Percentiles rank a stretch among this genome's conserved stretches.
Conservation (phyloP, 2,329 filamentous ascomycete genomes). For the Aspergillus caelatus region DNA sequence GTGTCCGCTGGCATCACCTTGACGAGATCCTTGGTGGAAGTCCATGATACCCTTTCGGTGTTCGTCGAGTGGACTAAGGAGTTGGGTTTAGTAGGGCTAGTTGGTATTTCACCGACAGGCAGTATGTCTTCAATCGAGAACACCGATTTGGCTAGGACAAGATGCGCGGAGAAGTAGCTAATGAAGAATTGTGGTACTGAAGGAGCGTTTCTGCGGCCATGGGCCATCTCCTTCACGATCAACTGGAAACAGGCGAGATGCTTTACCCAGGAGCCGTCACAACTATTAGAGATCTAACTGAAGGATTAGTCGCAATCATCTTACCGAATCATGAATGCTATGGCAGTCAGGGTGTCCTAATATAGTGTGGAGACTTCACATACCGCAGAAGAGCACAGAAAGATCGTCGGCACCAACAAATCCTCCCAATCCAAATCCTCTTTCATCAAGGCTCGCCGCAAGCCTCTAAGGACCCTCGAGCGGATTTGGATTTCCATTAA, state of each 20-base stretch:
- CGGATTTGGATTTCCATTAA: not conserved
- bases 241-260: slow-evolving; percentile 11
- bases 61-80: not conserved
- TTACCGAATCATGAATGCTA: not conserved
- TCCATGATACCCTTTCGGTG: not conserved
- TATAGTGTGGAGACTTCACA: not conserved
- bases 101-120: not conserved
- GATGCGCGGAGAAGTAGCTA: not conserved
- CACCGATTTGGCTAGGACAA: not conserved
- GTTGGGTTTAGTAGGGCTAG: not conserved
- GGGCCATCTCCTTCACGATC: slow-evolving; percentile 4
- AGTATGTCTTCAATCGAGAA: not conserved
- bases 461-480: slow-evolving; percentile 4
- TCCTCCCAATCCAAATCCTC: slow-evolving; percentile 5
- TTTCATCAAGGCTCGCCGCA: slow-evolving; percentile 4
- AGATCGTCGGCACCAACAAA: slow-evolving; percentile 9
- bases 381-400: slow-evolving; percentile 8
- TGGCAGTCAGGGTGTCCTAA: not conserved
- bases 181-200: not conserved
- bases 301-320: not conserved
- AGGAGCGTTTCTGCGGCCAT: not conserved
- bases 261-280: slow-evolving; percentile 7
- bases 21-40: not conserved
- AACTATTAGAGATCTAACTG: slow-evolving; percentile 7
- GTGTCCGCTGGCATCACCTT: not conserved